Conservation (phyloP, 495 filamentous ascomycete genomes). For the Penicillium nucicola region DNA sequence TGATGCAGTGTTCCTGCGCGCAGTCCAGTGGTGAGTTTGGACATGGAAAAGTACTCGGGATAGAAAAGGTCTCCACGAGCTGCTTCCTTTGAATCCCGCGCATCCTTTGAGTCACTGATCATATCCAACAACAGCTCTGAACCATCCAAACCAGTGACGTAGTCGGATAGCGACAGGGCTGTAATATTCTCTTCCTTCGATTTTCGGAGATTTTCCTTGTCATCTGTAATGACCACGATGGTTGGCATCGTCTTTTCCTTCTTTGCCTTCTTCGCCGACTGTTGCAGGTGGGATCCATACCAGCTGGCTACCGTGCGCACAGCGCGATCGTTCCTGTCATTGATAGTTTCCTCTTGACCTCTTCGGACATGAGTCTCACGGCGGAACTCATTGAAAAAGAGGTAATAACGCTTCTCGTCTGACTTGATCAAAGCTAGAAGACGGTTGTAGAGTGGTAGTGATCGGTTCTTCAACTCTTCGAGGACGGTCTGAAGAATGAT, state of each 20-base stretch:
- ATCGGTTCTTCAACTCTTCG: constrained; percentile 91
- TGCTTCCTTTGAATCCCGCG: constrained; percentile 54
- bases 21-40: constrained; percentile 92
- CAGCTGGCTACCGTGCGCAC: constrained; percentile 82
- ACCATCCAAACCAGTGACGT: constrained; percentile 80
- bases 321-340: constrained; percentile 93
- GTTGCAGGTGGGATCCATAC: constrained; percentile 78
- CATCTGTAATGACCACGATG: constrained; percentile 91
- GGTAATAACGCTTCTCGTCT: constrained; percentile 93
- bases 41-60: constrained; percentile 77
- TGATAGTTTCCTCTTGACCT: constrained; percentile 79
- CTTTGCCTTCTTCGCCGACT: constrained; percentile 51
- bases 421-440: constrained; percentile 85
- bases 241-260: constrained; percentile 62
- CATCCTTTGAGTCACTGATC: constrained; percentile 75
- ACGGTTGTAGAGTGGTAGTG: constrained; percentile 91
- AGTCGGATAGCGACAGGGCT: constrained; percentile 66
- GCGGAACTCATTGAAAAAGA: constrained; percentile 98
- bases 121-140: constrained; percentile 87
- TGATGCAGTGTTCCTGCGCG: constrained; percentile 86
- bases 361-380: constrained; percentile 82
- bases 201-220: constrained; percentile 80
- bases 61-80: constrained; percentile 72
- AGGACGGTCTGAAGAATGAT: constrained; percentile 92
- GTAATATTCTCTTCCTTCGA: constrained; percentile 71